Evolutionary conservation across 495 filamentous ascomycete genomes (phyloP).

Genomic region (Evernia prunastri): DNA sequence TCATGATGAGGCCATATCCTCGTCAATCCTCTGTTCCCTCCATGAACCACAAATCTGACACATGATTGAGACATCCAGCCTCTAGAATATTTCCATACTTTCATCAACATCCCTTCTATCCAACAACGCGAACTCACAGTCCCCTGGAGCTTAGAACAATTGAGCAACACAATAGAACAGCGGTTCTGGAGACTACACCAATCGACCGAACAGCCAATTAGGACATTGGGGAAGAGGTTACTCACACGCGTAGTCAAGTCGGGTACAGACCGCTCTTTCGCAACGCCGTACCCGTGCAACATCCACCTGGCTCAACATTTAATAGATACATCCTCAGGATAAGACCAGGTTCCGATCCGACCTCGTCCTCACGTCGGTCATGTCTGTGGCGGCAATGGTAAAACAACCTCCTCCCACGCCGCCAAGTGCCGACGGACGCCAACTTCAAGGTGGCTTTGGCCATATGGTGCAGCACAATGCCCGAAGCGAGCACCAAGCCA

Average conservation of each 20-base stretch:
- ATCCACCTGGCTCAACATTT: background rate
- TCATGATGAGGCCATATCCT: constrained; percentile 8
- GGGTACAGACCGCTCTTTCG: background rate
- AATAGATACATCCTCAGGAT: background rate
- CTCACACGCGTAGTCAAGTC: background rate
- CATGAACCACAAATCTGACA: background rate
- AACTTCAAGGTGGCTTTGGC: constrained; percentile 42
- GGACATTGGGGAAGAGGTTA: background rate
- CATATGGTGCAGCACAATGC: constrained; percentile 46
- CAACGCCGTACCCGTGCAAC: background rate
- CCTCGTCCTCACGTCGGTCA: background rate
- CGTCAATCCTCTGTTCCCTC: background rate
- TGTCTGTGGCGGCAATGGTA: constrained; percentile 17
- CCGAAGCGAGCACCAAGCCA: constrained; percentile 27
- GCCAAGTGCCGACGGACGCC: constrained; percentile 28
- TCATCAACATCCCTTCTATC: background rate
- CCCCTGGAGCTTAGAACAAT: background rate
- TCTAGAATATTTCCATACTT: background rate
- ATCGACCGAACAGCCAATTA: background rate
- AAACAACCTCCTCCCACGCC: constrained; percentile 19
- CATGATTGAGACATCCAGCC: constrained; percentile 5
- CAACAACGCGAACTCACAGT: background rate
- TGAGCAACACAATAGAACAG: background rate
- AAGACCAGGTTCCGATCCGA: background rate
- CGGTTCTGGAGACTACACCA: background rate